Evolutionary conservation across 495 filamentous ascomycete species (phyloP), one percentile per base, ranked within the genome.

Genomic region (Aspergillus funiculosus): DNA sequence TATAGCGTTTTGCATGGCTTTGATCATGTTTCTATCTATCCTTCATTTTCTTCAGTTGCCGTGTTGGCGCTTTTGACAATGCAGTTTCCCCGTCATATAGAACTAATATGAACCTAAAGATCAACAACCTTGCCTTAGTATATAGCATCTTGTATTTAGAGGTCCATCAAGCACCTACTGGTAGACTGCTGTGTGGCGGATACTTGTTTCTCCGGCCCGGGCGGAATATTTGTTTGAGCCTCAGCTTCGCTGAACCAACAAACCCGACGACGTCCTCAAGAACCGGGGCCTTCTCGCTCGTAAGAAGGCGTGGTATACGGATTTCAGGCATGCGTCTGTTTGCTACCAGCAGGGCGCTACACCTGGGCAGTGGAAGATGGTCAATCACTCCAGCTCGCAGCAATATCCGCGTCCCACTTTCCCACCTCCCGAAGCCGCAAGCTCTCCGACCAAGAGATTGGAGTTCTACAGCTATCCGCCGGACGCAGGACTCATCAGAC

Each of bases 331-430:
- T 76, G 72, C 66, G 68, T 15, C 47, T 75, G 22, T 43, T 68
- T 38, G 68, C 70, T 32, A 75, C 70, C 3, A 64, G 70, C 44
- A 60, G 71, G 52, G 71, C 62, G 40, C 60, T 76, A 48, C 62
- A 73, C 35, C 54, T 61, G 2, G 61, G 61, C 54, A 64, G 62
- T 43, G 57, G 61, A 45, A 58, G 66, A 40, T 72, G 70, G 70
- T 58, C 59, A 42, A 61, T 66, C 53, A 50, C 52, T 17, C 36
- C 59, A 15, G 22, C 61, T 20, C 56, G 59, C 17, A 41, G 49
- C 38, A 61, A 46, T 50, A 39, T 66, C 39, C 48, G 49, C 38
- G 50, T 63, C 35, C 51, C 64, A n/a, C 53, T 59, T 24, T 54
- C 54, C 36, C 52, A 57, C 28, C 20, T 48, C 43, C 45, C 44